Conservation (phyloP, 768 basidiomycete genomes). For the Arthromyces matolae region DNA sequence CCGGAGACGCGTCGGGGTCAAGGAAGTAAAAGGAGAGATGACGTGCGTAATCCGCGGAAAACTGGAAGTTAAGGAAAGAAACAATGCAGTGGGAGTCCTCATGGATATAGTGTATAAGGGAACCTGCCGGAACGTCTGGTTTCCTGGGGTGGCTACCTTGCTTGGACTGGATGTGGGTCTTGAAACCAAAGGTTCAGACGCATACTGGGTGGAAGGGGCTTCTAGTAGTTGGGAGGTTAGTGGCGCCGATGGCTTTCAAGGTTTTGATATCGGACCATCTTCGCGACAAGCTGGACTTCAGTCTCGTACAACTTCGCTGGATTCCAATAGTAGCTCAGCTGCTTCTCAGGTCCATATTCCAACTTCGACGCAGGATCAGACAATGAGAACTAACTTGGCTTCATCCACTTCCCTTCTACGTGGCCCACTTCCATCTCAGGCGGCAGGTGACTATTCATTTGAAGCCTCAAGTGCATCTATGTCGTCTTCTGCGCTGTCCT, state of each 20-base stretch:
- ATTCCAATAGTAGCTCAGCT: constrained; percentile 44
- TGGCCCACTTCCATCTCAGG: constrained; percentile 65
- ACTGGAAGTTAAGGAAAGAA: constrained; percentile 31
- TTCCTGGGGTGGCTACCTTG: constrained; percentile 77
- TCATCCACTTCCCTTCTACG: constrained; percentile 66
- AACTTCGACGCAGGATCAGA: constrained; percentile 19
- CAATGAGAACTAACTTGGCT: constrained; percentile 36
- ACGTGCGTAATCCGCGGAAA: constrained; percentile 55
- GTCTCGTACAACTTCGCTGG: constrained; percentile 49
- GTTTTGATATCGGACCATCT: constrained; percentile 55
- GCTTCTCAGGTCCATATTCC: constrained; percentile 20
- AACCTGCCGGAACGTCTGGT: constrained; percentile 75
- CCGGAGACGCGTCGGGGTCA: constrained; percentile 66
- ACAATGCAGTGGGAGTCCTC: constrained; percentile 48
- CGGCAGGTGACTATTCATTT: constrained; percentile 71
- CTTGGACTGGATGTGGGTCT: constrained; percentile 75
- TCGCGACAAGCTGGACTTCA: constrained; percentile 21
- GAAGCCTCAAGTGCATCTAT: constrained; percentile 46
- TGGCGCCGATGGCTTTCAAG: constrained; percentile 68
- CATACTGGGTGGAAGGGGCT: constrained; percentile 57
- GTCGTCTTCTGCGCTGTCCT: constrained; percentile 36
- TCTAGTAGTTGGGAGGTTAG: constrained; percentile 55
- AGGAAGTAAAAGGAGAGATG: constrained; percentile 66
- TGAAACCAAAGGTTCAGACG: constrained; percentile 63
- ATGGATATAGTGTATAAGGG: constrained; percentile 70